A percentile compares a stretch with the other conserved stretches of the same genome.
Evolutionary conservation across 1,139 yeast species (phyloP).

Genomic region (Saccharomyces hybrid): DNA sequence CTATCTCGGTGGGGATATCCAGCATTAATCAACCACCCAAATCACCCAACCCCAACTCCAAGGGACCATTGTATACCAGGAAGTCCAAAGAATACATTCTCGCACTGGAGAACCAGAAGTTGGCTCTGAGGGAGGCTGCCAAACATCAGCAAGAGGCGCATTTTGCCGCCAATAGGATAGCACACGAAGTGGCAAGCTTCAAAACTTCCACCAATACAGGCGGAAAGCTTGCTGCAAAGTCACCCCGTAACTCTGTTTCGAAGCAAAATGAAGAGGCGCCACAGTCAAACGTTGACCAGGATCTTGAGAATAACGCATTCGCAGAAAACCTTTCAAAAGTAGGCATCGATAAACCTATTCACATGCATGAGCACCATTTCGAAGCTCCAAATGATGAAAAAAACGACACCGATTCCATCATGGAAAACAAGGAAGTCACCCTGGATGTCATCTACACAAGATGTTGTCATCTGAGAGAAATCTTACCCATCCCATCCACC

Average conservation of each 20-base stretch:
- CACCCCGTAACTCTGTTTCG: not conserved
- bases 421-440: constrained; percentile 34
- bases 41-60: not conserved
- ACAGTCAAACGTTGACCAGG: constrained; percentile 21
- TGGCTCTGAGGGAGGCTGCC: constrained; percentile 52
- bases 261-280: constrained; percentile 7
- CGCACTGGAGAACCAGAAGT: constrained; percentile 52
- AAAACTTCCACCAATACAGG: constrained; percentile 6
- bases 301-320: constrained; percentile 13
- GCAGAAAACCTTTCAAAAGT: constrained; percentile 33
- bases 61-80: constrained; percentile 33
- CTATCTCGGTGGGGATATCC: constrained; percentile 58
- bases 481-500: constrained; percentile 69
- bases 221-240: not conserved
- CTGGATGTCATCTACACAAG: constrained; percentile 65
- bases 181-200: constrained; percentile 49
- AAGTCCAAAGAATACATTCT: constrained; percentile 43
- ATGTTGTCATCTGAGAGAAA: constrained; percentile 68
- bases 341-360: constrained; percentile 56
- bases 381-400: constrained; percentile 11
- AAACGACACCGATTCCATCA: constrained; percentile 6
- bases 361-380: constrained; percentile 59
- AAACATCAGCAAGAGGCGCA: constrained; percentile 75
- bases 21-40: constrained; percentile 12
- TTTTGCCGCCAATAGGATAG: constrained; percentile 58